Evolutionary conservation across 257 asterid genomes (phyloP), one percentile per base, ranked within the genome.

Genomic region (Hygrophila difformis): DNA sequence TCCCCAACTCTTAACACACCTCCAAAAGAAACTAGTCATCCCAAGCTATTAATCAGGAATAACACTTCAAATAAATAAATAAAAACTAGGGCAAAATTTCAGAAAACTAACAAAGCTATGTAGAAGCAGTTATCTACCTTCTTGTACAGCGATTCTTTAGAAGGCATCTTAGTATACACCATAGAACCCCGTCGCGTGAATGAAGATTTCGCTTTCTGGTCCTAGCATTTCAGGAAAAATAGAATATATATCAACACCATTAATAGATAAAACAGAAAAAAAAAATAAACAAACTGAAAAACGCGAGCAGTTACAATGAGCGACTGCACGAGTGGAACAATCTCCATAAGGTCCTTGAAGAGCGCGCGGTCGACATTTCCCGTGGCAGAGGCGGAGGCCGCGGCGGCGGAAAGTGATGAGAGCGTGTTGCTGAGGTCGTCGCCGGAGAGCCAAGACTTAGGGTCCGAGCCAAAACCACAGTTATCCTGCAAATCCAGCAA

Each of bases 91-190:
- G n/a, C n/a, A n/a, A n/a, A n/a, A n/a, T n/a, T n/a, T n/a, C n/a
- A n/a, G n/a, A n/a, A n/a, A n/a, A n/a, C n/a, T n/a, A n/a, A n/a
- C n/a, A n/a, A n/a, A n/a, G n/a, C n/a, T n/a, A 26, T 0, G 31
- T 33, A n/a, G 49, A 43, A 14, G 0, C 12, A 51, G 11, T 23
- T 33, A 91, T 96, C 96, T 86, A 91, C 98, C 96, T 86, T 91
- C 65, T 67, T 72, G 70, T 63, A 51, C 5, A 86, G 73, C 21
- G 84, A 74, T 48, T 91, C 95, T 48, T 80, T 76, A 16, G 95
- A 72, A 36, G 96, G 99, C 51, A 93, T 77, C 73, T 86, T 86
- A 6, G 99, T 91, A 58, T 86, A 91, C 58, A 71, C 60, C 93
- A 91, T 67, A 15, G 96, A 82, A 54, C 94, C 94, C 68, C 92